Conservation (phyloP, 2,329 filamentous ascomycete genomes). For the Capronia epimyces region DNA sequence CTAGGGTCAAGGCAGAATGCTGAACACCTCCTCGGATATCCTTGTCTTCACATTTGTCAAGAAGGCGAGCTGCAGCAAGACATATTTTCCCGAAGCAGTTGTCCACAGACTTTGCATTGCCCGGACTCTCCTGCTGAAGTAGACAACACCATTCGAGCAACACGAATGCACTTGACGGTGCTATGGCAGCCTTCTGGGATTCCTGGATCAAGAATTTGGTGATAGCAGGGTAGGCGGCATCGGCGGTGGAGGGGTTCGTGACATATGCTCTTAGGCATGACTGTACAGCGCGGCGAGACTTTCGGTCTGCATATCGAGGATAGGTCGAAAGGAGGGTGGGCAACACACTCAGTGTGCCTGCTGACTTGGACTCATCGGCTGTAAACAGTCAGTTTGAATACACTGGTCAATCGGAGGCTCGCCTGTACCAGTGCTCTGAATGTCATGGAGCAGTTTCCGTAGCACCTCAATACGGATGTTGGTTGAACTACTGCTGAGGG, state of each 20-base stretch:
- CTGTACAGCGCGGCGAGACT: conserved; percentile 77
- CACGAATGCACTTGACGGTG: conserved; percentile 75
- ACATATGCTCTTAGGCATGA: conserved; percentile 68
- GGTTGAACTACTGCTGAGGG: conserved; percentile 25
- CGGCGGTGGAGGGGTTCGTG: conserved; percentile 49
- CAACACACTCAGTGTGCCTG: conserved; percentile 4
- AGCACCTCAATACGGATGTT: conserved; percentile 24
- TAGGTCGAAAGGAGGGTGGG: conserved; percentile 72
- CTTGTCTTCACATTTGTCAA: conserved; percentile 72
- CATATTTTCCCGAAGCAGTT: conserved; percentile 57
- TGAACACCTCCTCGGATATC: conserved; percentile 59
- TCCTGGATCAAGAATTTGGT: conserved; percentile 65
- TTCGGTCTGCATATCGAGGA: conserved; percentile 76
- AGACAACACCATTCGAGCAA: conserved; percentile 84
- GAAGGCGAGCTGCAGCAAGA: conserved; percentile 61
- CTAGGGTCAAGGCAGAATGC: conserved; percentile 69
- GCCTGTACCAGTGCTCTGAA: conserved; percentile 18
- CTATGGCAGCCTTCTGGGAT: conserved; percentile 69
- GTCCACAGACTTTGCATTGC: conserved; percentile 53
- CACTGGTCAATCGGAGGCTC: neutral
- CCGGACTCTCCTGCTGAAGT: conserved; percentile 65
- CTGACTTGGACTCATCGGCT: conserved; percentile 6
- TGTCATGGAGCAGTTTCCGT: conserved; percentile 21
- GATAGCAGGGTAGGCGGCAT: conserved; percentile 36
- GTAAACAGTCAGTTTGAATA: conserved; percentile 6